A percentile compares a stretch with the other conserved stretches of the same genome.
Conservation (phyloP, 169 alveolate genomes). For the Eimeria zaria region DNA sequence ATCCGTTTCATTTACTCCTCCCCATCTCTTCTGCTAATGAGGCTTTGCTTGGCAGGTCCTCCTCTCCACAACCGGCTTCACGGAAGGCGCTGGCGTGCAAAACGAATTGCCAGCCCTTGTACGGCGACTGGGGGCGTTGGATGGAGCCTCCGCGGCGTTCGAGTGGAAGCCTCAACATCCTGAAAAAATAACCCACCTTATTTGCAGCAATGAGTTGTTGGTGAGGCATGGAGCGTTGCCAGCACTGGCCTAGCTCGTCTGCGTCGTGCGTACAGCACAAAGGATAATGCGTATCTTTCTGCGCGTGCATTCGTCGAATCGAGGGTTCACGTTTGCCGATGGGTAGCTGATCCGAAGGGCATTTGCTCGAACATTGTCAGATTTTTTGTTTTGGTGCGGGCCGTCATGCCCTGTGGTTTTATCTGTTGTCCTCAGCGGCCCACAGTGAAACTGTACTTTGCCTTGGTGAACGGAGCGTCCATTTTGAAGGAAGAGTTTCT, state of each 20-base stretch:
- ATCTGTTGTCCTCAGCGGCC: conserved; percentile 8
- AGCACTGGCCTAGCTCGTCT: not conserved
- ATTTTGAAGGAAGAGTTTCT: conserved; percentile 62
- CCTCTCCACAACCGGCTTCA: conserved; percentile 60
- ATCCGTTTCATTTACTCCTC: not conserved
- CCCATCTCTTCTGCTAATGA: not conserved
- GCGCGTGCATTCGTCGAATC: not conserved
- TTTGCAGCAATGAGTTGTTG: conserved; percentile 52
- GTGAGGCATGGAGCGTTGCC: conserved; percentile 35
- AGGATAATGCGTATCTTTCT: not conserved
- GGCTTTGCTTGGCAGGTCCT: conserved; percentile 30
- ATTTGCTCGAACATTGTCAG: not conserved
- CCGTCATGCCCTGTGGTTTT: not conserved
- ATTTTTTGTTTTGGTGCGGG: not conserved
- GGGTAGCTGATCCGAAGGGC: not conserved
- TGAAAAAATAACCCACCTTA: conserved; percentile 57
- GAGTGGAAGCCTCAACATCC: conserved; percentile 66
- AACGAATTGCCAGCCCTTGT: conserved; percentile 49
- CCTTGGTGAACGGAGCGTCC: conserved; percentile 59
- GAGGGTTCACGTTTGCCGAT: not conserved
- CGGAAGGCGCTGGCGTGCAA: conserved; percentile 72
- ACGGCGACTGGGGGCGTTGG: conserved; percentile 47
- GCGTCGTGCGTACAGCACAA: not conserved
- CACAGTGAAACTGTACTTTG: conserved; percentile 69
- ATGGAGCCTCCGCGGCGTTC: conserved; percentile 3